Percentiles rank a stretch among this genome's conserved stretches.
phyloP scores from a whole-genome alignment of 306 rosid species.

The Quercus agrifolia region DNA sequence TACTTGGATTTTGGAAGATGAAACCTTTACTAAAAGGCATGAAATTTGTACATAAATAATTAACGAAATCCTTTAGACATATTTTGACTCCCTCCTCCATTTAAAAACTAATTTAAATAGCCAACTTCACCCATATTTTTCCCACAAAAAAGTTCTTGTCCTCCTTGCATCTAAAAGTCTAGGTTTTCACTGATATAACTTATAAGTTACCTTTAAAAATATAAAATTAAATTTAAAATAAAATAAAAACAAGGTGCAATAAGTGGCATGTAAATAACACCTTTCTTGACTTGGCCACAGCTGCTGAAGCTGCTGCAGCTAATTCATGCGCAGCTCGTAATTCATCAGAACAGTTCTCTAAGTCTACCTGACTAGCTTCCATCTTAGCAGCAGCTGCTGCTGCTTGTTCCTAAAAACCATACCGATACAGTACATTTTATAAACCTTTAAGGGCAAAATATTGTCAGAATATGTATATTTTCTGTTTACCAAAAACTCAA shows the following conservation, averaged over 20 bases:
- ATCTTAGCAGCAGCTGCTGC: conserved; percentile 44
- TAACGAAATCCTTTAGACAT: neutral
- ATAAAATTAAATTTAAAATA: too few relatives aligned
- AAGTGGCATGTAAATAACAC: conserved; percentile 18
- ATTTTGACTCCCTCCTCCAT: neutral
- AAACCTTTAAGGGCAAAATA: neutral
- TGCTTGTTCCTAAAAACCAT: conserved; percentile 60
- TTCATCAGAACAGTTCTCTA: conserved; percentile 39
- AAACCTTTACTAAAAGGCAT: neutral
- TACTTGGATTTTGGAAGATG: neutral
- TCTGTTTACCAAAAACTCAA: neutral
- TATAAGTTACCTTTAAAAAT: neutral
- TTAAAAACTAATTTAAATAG: neutral
- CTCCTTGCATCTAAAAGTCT: too few relatives aligned
- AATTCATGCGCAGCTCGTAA: conserved; percentile 38
- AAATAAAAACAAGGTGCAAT: neutral
- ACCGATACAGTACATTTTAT: neutral
- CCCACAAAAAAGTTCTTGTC: too few relatives aligned
- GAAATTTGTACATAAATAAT: neutral
- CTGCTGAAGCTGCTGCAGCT: conserved; percentile 37
- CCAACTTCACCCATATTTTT: too few relatives aligned
- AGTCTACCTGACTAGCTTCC: conserved; percentile 45
- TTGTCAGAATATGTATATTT: neutral
- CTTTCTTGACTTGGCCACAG: conserved; percentile 51
- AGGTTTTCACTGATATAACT: too few relatives aligned